Conservation (phyloP, 108 stramenopile genomes). For the Craspedostauros australis region DNA sequence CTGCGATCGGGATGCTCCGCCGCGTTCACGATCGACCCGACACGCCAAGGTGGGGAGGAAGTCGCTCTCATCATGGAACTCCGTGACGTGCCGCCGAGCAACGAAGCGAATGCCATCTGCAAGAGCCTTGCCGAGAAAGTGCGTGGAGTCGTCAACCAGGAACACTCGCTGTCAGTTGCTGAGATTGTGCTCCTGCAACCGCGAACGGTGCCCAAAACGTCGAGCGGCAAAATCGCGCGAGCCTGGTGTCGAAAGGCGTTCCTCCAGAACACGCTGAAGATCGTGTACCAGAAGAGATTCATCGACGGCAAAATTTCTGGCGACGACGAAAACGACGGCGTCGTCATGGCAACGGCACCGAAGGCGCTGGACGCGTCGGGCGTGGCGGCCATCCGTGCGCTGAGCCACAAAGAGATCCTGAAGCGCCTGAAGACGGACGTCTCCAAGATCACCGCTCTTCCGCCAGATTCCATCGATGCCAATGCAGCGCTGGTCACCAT, state of each 20-base stretch:
- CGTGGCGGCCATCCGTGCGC: slow-evolving; percentile 30
- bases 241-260: slow-evolving; percentile 84
- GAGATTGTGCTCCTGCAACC: slow-evolving; percentile 77
- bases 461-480: slow-evolving; percentile 46
- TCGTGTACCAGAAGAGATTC: slow-evolving; percentile 51
- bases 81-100: slow-evolving; percentile 51
- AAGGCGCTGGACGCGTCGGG: neutral
- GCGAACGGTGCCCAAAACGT: slow-evolving; percentile 94
- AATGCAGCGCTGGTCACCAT: slow-evolving; percentile 56
- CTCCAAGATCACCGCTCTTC: slow-evolving; percentile 38
- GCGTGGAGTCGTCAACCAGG: slow-evolving; percentile 58
- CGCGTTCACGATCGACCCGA: slow-evolving; percentile 80
- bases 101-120: slow-evolving; percentile 21
- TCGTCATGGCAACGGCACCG: neutral
- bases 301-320: slow-evolving; percentile 3
- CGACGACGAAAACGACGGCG: slow-evolving; percentile 13
- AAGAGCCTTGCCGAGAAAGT: slow-evolving; percentile 45
- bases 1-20: slow-evolving; percentile 95
- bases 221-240: slow-evolving; percentile 97
- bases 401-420: slow-evolving; percentile 54
- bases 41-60: slow-evolving; percentile 55
- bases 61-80: slow-evolving; percentile 80
- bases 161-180: slow-evolving; percentile 66
- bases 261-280: slow-evolving; percentile 45
- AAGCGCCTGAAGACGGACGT: slow-evolving; percentile 50